A percentile compares a stretch with the other conserved stretches of the same genome.
phyloP scores from a whole-genome alignment of 177 flowering plant species.

The Tripterygium wilfordii region DNA sequence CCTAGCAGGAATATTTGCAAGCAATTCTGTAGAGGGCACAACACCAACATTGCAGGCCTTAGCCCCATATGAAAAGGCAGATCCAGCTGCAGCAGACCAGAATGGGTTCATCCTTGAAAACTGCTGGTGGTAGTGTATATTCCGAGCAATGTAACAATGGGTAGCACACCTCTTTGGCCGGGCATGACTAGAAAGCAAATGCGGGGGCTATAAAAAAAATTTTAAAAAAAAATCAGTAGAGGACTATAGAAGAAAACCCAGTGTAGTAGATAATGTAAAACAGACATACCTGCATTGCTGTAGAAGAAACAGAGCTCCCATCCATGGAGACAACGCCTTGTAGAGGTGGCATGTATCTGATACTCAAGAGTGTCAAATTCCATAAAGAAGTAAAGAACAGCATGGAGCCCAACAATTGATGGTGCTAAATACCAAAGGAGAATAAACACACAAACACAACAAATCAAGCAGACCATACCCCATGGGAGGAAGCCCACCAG shows the following conservation, averaged over 20 bases:
- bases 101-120: conserved; percentile 19
- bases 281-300: conserved; percentile 13
- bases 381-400: background rate
- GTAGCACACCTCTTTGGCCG: conserved; percentile 42
- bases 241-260: background rate
- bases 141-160: conserved; percentile 45
- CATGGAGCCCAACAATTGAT: no score
- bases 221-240: background rate
- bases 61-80: conserved; percentile 20
- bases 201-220: conserved; percentile 22
- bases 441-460: background rate
- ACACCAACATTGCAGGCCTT: conserved; percentile 17
- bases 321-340: conserved; percentile 18
- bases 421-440: background rate
- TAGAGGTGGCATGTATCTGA: conserved; percentile 26
- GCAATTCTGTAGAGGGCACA: conserved; percentile 20
- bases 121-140: conserved; percentile 37
- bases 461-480: conserved; percentile 20
- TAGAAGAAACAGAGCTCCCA: conserved; percentile 12
- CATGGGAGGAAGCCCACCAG: conserved; percentile 23
- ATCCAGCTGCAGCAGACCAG: conserved; percentile 21
- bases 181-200: conserved; percentile 20
- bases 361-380: background rate
- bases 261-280: background rate
- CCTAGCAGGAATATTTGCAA: conserved; percentile 8